phyloP scores from a whole-genome alignment of 768 basidiomycete genomes.

The Tricholoma hemisulphureum region DNA sequence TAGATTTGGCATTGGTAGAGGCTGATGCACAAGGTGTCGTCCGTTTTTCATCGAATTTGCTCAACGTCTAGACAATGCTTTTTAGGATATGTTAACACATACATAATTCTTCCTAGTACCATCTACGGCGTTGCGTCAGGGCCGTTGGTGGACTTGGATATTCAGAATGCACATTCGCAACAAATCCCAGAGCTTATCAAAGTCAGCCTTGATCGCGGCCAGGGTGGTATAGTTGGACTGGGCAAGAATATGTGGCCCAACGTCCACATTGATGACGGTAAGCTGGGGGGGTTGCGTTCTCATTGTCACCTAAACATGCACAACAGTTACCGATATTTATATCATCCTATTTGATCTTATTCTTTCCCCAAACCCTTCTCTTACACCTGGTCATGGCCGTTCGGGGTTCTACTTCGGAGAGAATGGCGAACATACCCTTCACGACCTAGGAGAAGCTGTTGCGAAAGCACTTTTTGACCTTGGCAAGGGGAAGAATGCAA shows the following conservation, averaged over 20 bases:
- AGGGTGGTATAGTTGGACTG: conserved; percentile 53
- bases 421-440: conserved; percentile 44
- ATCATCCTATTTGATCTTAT: conserved; percentile 41
- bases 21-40: conserved; percentile 46
- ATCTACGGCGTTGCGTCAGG: conserved; percentile 58
- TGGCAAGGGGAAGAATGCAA: conserved; percentile 33
- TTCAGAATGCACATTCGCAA: conserved; percentile 52
- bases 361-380: conserved; percentile 20
- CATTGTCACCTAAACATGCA: neutral
- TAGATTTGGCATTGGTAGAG: conserved; percentile 47
- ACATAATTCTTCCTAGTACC: conserved; percentile 53
- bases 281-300: neutral
- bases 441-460: conserved; percentile 37
- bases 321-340: conserved; percentile 46
- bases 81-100: conserved; percentile 24
- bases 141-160: conserved; percentile 46
- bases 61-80: neutral
- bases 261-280: conserved; percentile 35
- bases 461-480: conserved; percentile 32
- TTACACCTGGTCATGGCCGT: conserved; percentile 38
- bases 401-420: conserved; percentile 51
- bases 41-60: neutral
- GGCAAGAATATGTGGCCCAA: conserved; percentile 62
- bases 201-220: conserved; percentile 43
- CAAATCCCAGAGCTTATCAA: conserved; percentile 51